Conservation (phyloP, 2,329 filamentous ascomycete genomes). For the Tolypocladium capitatum region DNA sequence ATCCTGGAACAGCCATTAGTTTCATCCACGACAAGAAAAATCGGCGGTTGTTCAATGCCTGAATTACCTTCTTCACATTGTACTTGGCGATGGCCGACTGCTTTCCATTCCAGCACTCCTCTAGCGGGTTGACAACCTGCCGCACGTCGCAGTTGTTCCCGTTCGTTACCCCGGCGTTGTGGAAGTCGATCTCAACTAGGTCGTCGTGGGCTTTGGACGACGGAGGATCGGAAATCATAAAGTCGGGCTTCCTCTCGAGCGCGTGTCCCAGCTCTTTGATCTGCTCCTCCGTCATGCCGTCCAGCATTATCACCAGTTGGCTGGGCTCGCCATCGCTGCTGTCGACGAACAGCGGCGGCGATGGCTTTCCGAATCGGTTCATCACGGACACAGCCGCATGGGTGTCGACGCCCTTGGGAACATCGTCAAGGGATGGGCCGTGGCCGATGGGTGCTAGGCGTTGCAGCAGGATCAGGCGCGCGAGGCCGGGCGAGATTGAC, state of each 20-base stretch:
- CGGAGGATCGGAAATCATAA: slow-evolving; percentile 34
- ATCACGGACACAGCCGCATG: slow-evolving; percentile 43
- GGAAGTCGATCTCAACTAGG: slow-evolving; percentile 28
- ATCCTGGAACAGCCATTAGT: slow-evolving; percentile 20
- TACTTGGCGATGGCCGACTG: slow-evolving; percentile 28
- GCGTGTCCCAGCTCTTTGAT: slow-evolving; percentile 28
- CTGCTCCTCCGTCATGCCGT: slow-evolving; percentile 37
- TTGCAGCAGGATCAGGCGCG: slow-evolving; percentile 45
- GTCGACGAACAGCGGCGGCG: slow-evolving; percentile 35
- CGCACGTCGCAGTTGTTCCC: slow-evolving; percentile 23
- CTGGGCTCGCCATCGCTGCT: slow-evolving; percentile 20
- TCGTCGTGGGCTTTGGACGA: slow-evolving; percentile 27
- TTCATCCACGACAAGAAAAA: not conserved
- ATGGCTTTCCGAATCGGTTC: slow-evolving; percentile 43
- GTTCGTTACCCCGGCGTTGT: slow-evolving; percentile 22
- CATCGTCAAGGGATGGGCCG: slow-evolving; percentile 34
- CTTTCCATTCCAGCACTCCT: slow-evolving; percentile 31
- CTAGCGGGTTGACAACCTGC: slow-evolving; percentile 27
- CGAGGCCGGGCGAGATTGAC: slow-evolving; percentile 38
- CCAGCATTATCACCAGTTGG: slow-evolving; percentile 47
- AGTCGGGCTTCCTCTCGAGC: slow-evolving; percentile 27
- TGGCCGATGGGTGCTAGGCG: slow-evolving; percentile 35
- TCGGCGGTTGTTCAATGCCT: not conserved
- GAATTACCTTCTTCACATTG: slow-evolving; percentile 28
- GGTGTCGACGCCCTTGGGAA: slow-evolving; percentile 23